phyloP scores from a whole-genome alignment of 306 rosid species.

The Rosa multiflora region DNA sequence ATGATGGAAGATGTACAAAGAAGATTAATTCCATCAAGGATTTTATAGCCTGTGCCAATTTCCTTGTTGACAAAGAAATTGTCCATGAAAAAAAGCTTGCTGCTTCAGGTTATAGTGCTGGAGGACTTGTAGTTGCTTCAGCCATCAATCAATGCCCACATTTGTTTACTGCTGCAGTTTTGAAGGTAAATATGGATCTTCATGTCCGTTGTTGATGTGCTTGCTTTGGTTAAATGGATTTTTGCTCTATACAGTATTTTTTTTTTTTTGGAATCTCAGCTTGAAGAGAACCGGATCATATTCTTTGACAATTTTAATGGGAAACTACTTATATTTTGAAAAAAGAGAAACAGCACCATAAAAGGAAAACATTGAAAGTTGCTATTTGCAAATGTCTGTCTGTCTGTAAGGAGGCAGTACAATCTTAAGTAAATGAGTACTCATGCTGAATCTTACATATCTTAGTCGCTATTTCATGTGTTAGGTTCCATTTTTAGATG shows the following conservation, averaged over 20 bases:
- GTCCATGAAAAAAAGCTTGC: conserved; percentile 79
- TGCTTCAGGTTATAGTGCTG: conserved; percentile 87
- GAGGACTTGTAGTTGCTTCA: conserved; percentile 92
- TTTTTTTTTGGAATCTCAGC: background rate
- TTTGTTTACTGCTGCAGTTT: conserved; percentile 75
- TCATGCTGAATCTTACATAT: background rate
- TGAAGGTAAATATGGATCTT: conserved; percentile 53
- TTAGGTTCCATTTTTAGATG: conserved; percentile 91
- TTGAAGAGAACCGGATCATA: background rate
- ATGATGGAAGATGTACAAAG: conserved; percentile 65
- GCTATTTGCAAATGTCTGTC: background rate
- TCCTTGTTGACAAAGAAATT: conserved; percentile 58
- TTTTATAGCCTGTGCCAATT: conserved; percentile 82
- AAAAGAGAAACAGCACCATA: background rate
- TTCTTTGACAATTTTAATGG: background rate
- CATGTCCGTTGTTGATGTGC: background rate
- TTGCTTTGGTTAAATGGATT: conserved; percentile 20
- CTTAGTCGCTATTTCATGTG: conserved; percentile 1
- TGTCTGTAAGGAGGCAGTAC: background rate
- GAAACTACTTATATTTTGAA: background rate
- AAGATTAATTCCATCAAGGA: conserved; percentile 79
- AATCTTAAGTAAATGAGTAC: background rate
- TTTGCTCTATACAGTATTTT: background rate
- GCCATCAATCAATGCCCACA: conserved; percentile 77
- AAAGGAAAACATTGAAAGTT: background rate